Conservation (phyloP, 1,284 basidiomycete species). For the Ustanciosporium gigantosporum region DNA sequence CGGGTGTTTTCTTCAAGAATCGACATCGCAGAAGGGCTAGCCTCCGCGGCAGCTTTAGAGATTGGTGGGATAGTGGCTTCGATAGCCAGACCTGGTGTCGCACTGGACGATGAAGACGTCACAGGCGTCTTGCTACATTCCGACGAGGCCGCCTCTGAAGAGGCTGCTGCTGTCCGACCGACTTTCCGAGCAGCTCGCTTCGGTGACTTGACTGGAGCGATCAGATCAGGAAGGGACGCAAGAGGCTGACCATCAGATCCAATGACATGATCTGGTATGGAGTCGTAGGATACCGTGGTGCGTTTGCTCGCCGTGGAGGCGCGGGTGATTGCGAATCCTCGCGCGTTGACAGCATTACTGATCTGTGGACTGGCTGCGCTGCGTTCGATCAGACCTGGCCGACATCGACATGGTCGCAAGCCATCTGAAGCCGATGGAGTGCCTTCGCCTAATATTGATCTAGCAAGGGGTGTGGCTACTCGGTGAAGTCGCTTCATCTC, state of each 20-base stretch:
- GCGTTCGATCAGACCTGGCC: too few relatives aligned
- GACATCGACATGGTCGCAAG: too few relatives aligned
- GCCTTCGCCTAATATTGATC: too few relatives aligned
- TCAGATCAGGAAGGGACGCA: slow-evolving; percentile 1
- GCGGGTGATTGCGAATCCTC: too few relatives aligned
- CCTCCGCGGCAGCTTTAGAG: neutral
- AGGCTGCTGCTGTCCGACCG: neutral
- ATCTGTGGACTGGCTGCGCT: too few relatives aligned
- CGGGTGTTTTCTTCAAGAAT: neutral
- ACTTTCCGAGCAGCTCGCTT: neutral
- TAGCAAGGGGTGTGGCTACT: too few relatives aligned
- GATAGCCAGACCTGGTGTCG: too few relatives aligned
- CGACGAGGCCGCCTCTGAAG: neutral
- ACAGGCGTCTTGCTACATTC: too few relatives aligned
- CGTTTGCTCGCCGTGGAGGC: neutral
- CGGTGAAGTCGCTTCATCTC: too few relatives aligned
- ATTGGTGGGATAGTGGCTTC: neutral
- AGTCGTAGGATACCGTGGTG: slow-evolving; percentile 20
- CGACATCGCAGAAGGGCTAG: neutral
- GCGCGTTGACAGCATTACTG: too few relatives aligned
- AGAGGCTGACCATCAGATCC: slow-evolving; percentile 10
- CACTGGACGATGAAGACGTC: too few relatives aligned
- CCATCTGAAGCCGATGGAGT: too few relatives aligned
- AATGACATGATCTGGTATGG: slow-evolving; percentile 4
- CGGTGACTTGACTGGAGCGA: neutral